Conservation (phyloP, 345 rosid species). For the Citrus sp. region DNA sequence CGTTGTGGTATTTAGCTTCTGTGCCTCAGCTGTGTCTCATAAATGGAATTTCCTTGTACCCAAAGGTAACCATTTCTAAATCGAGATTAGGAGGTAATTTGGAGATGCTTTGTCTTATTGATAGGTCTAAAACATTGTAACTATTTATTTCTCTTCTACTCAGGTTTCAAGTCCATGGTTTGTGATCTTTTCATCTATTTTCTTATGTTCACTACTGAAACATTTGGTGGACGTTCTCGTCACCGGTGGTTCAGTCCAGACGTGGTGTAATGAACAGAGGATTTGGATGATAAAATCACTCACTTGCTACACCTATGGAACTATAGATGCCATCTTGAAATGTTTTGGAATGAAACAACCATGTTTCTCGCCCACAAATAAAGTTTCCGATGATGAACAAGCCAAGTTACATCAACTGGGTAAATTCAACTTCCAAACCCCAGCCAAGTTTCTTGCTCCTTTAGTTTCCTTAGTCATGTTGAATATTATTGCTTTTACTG, state of each 20-base stretch:
- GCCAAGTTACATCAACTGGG: slow-evolving; percentile 14
- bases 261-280: background rate
- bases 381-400: slow-evolving; percentile 16
- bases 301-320: slow-evolving; percentile 4
- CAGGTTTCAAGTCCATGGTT: no score
- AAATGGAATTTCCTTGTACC: slow-evolving; percentile 19
- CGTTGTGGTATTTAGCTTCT: slow-evolving; percentile 25
- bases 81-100: background rate
- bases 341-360: slow-evolving; percentile 17
- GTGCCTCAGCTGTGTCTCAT: slow-evolving; percentile 31
- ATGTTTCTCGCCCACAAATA: slow-evolving; percentile 17
- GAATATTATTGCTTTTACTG: slow-evolving; percentile 16
- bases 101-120: background rate
- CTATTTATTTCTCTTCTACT: no score
- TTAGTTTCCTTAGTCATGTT: slow-evolving; percentile 9
- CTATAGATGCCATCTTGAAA: background rate
- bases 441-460: slow-evolving; percentile 15
- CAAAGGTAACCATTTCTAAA: slow-evolving; percentile 18
- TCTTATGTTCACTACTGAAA: no score
- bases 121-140: background rate
- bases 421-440: slow-evolving; percentile 18
- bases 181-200: no score
- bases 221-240: no score
- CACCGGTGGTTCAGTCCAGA: no score
- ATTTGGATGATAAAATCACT: slow-evolving; percentile 20